Evolutionary conservation across 768 basidiomycete species (phyloP), one percentile per base, ranked within the genome.

Genomic region (Pholiota conissans): DNA sequence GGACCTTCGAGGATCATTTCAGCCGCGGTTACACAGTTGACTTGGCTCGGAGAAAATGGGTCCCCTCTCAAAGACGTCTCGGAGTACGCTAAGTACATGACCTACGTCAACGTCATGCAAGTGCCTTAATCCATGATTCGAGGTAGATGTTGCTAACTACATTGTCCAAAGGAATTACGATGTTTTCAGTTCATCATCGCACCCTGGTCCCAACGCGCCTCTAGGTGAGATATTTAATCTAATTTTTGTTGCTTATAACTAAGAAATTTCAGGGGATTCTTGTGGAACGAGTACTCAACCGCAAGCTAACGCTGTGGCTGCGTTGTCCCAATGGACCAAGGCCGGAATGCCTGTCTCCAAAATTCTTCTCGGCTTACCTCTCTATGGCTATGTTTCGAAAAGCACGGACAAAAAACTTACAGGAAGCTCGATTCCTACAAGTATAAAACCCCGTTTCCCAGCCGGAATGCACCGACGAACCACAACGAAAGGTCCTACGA

Each of bases 201-300:
- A 76, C 40, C 90, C 89, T 1, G 90, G 90, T 2, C 84, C 90
- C 1, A 91, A 91, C 67, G 89, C 90, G 5, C 90, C 89, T 3
- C 79, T 89, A 13, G 79, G 80, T 75, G 61, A 26, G 64, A 27
- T 22, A 39, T 14, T 29, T 9, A 26, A 2, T 16, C 11, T 48
- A 22, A 22, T 39, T 34, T 0, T 7, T 8, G 7, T 13, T 18
- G 18, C 42, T 20, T 18, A 28, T 35, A 6, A 45, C 40, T 47
- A 0, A 27, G 2, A 35, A 11, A 9, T 42, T 16, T 3, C 28
- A 76, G 76, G 75, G 4, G 76, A 90, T 68, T 76, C 75, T 1
- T 90, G 89, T 68, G 76, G 81, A n/a, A 82, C 80, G 35, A 86
- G 84, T 16, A 67, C 71, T 10, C 84, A 84, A 58, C 87, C 88